Percentiles rank a stretch among this genome's conserved stretches.
phyloP scores from a whole-genome alignment of 495 filamentous ascomycete species.

The Viridothelium virens region DNA sequence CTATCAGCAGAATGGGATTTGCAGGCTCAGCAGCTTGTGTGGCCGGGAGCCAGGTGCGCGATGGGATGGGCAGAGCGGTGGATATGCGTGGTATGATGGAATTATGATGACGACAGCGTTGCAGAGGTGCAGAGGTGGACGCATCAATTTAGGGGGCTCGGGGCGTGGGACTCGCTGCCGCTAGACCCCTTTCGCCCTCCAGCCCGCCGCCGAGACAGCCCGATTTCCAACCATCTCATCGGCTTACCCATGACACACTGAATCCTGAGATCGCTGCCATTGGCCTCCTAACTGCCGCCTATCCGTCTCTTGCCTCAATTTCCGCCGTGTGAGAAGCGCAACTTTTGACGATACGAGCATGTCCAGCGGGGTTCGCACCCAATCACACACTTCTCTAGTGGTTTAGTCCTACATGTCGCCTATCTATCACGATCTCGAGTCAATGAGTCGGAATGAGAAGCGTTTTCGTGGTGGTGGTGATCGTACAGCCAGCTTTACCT shows the following conservation, averaged over 20 bases:
- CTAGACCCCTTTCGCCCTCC: too few species aligned
- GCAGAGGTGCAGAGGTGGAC: slow-evolving; percentile 11
- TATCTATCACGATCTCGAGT: neutral
- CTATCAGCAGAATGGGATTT: neutral
- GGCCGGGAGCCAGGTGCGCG: neutral
- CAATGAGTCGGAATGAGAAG: too few species aligned
- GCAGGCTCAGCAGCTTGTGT: neutral
- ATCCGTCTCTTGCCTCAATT: neutral
- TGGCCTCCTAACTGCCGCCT: too few species aligned
- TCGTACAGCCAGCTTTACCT: too few species aligned
- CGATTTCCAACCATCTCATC: too few species aligned
- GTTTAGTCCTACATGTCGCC: neutral
- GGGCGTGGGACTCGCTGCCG: too few species aligned
- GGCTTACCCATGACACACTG: too few species aligned
- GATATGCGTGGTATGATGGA: neutral
- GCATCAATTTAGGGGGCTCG: slow-evolving; percentile 7
- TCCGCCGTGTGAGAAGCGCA: neutral
- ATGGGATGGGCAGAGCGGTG: slow-evolving; percentile 2
- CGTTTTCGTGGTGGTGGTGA: too few species aligned
- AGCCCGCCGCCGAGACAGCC: too few species aligned
- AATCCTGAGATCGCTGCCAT: too few species aligned
- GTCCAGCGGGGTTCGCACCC: too few species aligned
- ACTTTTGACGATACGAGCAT: neutral
- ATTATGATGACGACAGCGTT: slow-evolving; percentile 12
- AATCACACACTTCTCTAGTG: too few species aligned